phyloP scores from a whole-genome alignment of 202 grass and related monocot genomes.

The Carex arenaria region DNA sequence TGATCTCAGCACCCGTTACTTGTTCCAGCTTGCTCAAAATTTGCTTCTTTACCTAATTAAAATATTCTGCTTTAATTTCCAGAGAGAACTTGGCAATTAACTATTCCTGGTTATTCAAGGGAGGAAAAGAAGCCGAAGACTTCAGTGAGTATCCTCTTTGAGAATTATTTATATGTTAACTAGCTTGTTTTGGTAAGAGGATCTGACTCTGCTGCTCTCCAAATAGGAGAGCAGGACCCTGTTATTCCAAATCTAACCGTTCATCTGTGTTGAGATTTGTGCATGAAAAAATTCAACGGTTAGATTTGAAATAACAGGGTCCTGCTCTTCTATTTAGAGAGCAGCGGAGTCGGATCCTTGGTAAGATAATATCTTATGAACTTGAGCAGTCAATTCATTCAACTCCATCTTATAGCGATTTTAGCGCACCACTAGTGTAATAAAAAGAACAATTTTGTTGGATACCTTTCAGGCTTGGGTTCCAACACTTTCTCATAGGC shows the following conservation, averaged over 20 bases:
- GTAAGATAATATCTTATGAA: neutral
- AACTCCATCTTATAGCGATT: neutral
- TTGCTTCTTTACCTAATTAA: slow-evolving; percentile 1
- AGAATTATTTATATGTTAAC: neutral
- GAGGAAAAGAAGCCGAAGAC: slow-evolving; percentile 75
- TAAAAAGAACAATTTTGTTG: neutral
- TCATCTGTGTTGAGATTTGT: too few relatives aligned
- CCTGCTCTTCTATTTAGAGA: too few relatives aligned
- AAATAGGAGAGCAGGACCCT: too few relatives aligned
- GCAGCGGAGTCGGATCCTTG: too few relatives aligned
- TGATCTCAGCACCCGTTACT: neutral
- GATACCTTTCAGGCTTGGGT: too few relatives aligned
- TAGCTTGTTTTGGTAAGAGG: neutral
- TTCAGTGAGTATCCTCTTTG: slow-evolving; percentile 49
- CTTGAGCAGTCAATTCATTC: neutral
- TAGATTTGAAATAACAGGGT: too few relatives aligned
- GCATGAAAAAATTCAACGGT: too few relatives aligned
- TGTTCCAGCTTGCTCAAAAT: neutral
- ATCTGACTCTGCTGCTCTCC: too few relatives aligned
- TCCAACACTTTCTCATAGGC: too few relatives aligned
- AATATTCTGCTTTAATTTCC: slow-evolving; percentile 17
- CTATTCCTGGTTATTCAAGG: slow-evolving; percentile 83
- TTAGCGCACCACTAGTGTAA: neutral
- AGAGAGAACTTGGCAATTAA: slow-evolving; percentile 86
- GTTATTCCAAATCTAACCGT: too few relatives aligned